Evolutionary conservation across 2,329 filamentous ascomycete species (phyloP), one percentile per base, ranked within the genome.

Genomic region (Pseudocercospora fijiensis): DNA sequence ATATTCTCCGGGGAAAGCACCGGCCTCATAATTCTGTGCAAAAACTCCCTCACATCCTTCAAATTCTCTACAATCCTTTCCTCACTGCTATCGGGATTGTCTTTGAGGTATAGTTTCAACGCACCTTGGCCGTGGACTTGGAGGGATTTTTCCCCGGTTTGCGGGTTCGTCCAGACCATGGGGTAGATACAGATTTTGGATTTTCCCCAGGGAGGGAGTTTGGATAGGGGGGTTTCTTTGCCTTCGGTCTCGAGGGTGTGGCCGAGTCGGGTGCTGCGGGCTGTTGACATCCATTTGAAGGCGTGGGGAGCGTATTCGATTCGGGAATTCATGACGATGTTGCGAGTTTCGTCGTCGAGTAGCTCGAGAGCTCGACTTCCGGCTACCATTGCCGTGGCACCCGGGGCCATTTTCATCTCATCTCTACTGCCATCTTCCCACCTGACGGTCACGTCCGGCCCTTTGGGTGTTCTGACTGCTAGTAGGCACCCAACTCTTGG

Each of bases 251-350:
- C 63, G 18, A 65, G 20, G 11, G 57, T 27, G 20, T 65, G 59
- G n/a, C 63, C 63, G 16, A 65, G 63, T 27, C 63, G 45, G 1
- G 63, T 65, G 9, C 59, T 62, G 22, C 52, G 63, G n/a, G 63
- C 63, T 28, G 63, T 65, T 13, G 63, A 65, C 63, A 65, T 65
- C 63, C 63, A 65, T 27, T 59, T 43, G 56, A 65, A 65, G 4
- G 63, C 63, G 26, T 65, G 63, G 5, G 63, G 63, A 18, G 63
- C 63, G 33, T 65, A 65, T 30, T 65, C 43, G 28, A 65, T 62
- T 16, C 26, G 52, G 18, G 63, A 65, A 18, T 65, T 55, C 60
- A 65, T 56, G 18, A 57, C 63, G 33, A 65, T 60, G 55, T 47
- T 49, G 27, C 49, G 41, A 6, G 60, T 62, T 8, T 62, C 55